Base-by-base conservation (phyloP, 2,329 filamentous ascomycete species). In the Aureobasidium sp. region DNA sequence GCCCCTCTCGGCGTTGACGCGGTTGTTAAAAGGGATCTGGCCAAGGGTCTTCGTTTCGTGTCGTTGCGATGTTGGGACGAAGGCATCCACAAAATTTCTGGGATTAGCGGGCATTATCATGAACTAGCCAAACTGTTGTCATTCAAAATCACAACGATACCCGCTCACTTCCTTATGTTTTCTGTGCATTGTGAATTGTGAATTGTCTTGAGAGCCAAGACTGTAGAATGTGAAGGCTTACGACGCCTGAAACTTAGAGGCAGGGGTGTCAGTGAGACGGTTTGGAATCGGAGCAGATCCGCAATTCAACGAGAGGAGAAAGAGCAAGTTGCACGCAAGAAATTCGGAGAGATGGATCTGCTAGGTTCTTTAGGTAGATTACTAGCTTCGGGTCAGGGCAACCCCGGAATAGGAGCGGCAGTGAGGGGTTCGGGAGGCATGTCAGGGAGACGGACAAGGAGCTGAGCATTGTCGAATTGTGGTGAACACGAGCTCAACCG, bases 31-130 rank as follows among this genome's bases (percentile, higher is more conserved):
- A 43, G 43, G 55, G 31, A 40, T 49, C 31, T 58, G 42, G 55
- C 31, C 35, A 38, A 42, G 55, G 42, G 27, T 58, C 33, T 49
- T 35, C 25, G 55, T 40, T 58, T 58, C 55, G 29, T 58, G 43
- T 58, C 43, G 35, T 21, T 4, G 37, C 29, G 47, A 50, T 37
- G 15, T 17, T 53, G 58, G 45, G 46, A 60, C 57, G 46, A 38
- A 29, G 57, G 57, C 57, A 45, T 53, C 37, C 58, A 60, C 50
- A 60, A 60, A 58, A 37, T 58, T 60, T 47, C 38, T 54, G 58
- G 58, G 58, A 46, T 47, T 60, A 60, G 58, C 58, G 58, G 58
- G 46, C 58, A 60, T 60, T 51, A 54, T 54, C 46, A 60, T 17
- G 46, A 53, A 60, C 47, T 60, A 60, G 58, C 58, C 29, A 60